phyloP scores from a whole-genome alignment of 352 stramenopile genomes.

The Phytopythium montanum region DNA sequence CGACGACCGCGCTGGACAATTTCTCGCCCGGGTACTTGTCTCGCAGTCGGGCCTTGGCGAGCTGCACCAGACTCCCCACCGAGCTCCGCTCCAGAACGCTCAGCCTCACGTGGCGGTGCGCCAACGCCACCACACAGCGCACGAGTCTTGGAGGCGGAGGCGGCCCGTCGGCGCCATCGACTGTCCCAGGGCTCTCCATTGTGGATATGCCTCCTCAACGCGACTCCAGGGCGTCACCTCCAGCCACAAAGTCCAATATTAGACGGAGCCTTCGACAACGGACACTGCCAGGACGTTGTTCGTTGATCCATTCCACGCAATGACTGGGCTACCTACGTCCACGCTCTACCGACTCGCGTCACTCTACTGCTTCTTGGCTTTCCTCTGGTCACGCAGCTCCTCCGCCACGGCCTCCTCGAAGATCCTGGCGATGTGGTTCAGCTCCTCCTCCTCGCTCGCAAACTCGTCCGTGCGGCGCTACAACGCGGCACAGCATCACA shows the following conservation, averaged over 20 bases:
- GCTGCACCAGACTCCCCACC: neutral
- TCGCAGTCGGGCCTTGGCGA: neutral
- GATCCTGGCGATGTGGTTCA: slow-evolving; percentile 19
- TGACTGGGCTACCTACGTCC: too few relatives aligned
- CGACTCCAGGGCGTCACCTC: too few relatives aligned
- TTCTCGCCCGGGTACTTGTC: slow-evolving; percentile 3
- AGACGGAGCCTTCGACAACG: too few relatives aligned
- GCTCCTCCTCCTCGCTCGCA: slow-evolving; percentile 18
- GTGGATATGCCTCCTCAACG: too few relatives aligned
- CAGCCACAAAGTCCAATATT: too few relatives aligned
- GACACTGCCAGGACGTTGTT: too few relatives aligned
- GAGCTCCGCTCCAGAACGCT: neutral
- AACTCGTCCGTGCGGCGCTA: slow-evolving; percentile 8
- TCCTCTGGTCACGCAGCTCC: slow-evolving; percentile 2
- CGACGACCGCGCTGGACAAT: neutral
- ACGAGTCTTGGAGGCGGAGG: neutral
- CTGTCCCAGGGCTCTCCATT: neutral
- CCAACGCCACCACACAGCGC: neutral
- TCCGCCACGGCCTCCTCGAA: slow-evolving; percentile 15
- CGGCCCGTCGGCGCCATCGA: too few relatives aligned
- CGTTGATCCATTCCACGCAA: too few relatives aligned
- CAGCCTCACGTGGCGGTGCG: slow-evolving; percentile 2
- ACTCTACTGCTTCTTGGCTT: neutral
- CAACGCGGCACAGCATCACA: neutral
- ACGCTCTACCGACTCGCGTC: neutral